Percentiles rank a stretch among this genome's conserved stretches.
phyloP scores from a whole-genome alignment of 1,284 basidiomycete genomes.

The Ustilago vetiveriae region DNA sequence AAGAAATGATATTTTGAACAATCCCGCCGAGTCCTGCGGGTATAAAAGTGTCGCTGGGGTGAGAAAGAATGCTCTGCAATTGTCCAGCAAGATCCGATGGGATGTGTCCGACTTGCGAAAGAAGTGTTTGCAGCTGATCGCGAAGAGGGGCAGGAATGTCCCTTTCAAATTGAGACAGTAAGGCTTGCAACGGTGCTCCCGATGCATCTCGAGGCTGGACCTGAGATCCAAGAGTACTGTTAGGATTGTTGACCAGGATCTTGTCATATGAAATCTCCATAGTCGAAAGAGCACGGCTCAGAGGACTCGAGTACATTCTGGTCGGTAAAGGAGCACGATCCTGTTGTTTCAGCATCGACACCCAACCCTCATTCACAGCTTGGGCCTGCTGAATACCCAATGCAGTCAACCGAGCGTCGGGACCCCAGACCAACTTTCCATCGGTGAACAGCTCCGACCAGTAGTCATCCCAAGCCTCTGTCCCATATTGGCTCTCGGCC shows the following conservation, averaged over 20 bases:
- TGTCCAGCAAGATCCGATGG: background rate
- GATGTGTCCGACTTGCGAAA: background rate
- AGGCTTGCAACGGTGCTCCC: background rate
- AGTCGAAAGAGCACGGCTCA: conserved; percentile 37
- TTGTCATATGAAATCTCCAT: conserved; percentile 41
- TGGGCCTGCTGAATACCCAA: conserved; percentile 50
- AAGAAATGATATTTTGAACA: background rate
- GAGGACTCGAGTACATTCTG: conserved; percentile 30
- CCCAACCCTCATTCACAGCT: conserved; percentile 41
- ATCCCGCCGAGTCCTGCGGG: background rate
- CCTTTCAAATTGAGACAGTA: background rate
- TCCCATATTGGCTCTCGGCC: conserved; percentile 46
- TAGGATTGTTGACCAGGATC: conserved; percentile 25
- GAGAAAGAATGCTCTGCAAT: background rate
- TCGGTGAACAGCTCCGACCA: conserved; percentile 41
- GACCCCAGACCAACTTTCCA: conserved; percentile 46
- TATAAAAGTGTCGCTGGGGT: background rate
- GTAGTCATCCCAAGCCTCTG: conserved; percentile 36
- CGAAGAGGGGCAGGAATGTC: too few species aligned
- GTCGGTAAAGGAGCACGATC: conserved; percentile 38
- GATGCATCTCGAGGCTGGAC: background rate
- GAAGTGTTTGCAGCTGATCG: too few species aligned
- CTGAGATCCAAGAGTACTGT: conserved; percentile 1
- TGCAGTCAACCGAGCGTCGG: conserved; percentile 41
- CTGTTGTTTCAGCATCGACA: conserved; percentile 14